Evolutionary conservation across 169 alveolate genomes (phyloP).

Genomic region (Plasmodium sp.): DNA sequence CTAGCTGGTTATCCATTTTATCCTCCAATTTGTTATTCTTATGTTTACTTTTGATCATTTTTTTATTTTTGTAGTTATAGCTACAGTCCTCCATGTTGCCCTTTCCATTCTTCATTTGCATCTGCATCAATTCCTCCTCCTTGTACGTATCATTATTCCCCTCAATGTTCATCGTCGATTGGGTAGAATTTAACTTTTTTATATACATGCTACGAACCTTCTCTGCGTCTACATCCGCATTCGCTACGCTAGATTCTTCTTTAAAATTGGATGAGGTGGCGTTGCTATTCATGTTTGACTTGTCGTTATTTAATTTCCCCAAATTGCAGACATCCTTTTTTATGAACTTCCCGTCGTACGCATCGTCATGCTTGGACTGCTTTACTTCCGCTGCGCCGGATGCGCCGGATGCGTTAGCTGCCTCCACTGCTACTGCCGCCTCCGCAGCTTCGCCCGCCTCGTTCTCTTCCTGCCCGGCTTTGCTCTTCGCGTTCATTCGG

Average conservation of each 20-base stretch:
- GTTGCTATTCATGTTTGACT: not conserved
- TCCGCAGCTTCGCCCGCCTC: not conserved
- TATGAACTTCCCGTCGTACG: not conserved
- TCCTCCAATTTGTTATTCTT: not conserved
- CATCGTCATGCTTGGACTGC: not conserved
- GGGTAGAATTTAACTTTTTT: conserved; percentile 38
- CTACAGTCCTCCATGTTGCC: not conserved
- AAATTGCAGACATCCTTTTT: not conserved
- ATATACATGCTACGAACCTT: not conserved
- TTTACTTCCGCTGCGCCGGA: not conserved
- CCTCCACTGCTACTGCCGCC: not conserved
- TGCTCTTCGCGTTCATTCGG: not conserved
- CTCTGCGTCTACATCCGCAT: not conserved
- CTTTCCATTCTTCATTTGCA: not conserved
- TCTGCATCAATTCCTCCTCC: not conserved
- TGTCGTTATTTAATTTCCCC: not conserved
- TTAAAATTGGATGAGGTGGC: not conserved
- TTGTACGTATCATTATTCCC: not conserved
- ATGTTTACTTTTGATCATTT: not conserved
- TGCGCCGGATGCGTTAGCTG: too few relatives aligned
- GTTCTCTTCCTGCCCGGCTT: not conserved
- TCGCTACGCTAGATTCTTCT: not conserved
- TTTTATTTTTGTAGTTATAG: not conserved
- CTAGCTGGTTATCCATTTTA: not conserved
- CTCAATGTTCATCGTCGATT: conserved; percentile 53